These are phyloP conservation scores for Eucalyptus erythrocorys DNA, from an alignment of 345 rosid species.

Conservation along the genomic window DNA sequence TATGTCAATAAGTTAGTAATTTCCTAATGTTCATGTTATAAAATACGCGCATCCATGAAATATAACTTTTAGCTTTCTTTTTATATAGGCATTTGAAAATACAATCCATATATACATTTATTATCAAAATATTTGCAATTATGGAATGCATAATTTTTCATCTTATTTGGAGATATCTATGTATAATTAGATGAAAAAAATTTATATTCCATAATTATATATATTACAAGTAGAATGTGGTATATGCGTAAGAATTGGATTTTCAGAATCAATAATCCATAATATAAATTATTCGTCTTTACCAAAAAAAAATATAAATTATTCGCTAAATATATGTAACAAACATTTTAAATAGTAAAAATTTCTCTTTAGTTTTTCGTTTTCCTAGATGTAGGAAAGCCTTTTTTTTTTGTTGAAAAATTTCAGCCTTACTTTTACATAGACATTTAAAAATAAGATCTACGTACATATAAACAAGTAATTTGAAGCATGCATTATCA, in stretches of 20 bases:
- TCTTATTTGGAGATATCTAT: not conserved
- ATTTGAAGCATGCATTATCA: not conserved
- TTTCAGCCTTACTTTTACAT: not conserved
- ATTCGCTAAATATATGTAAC: not conserved
- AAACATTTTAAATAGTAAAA: not conserved
- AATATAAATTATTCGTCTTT: not conserved
- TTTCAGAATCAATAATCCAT: not conserved
- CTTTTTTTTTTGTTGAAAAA: not conserved
- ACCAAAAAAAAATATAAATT: too few species aligned
- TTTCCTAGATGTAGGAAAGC: not conserved
- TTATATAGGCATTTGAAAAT: not conserved
- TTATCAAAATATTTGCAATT: not conserved
- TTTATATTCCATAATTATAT: not conserved
- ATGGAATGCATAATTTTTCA: not conserved
- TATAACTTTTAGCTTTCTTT: not conserved
- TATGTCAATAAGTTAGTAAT: not conserved
- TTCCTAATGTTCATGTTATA: not conserved
- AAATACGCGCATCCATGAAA: accelerated
- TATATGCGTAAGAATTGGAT: not conserved
- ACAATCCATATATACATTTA: not conserved
- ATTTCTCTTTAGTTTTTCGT: not conserved
- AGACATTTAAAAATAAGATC: not conserved
- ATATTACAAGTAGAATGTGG: not conserved
- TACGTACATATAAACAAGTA: not conserved
- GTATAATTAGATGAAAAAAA: not conserved